Conservation (phyloP, 2,329 filamentous ascomycete genomes). For the Fusarium penzigii region DNA sequence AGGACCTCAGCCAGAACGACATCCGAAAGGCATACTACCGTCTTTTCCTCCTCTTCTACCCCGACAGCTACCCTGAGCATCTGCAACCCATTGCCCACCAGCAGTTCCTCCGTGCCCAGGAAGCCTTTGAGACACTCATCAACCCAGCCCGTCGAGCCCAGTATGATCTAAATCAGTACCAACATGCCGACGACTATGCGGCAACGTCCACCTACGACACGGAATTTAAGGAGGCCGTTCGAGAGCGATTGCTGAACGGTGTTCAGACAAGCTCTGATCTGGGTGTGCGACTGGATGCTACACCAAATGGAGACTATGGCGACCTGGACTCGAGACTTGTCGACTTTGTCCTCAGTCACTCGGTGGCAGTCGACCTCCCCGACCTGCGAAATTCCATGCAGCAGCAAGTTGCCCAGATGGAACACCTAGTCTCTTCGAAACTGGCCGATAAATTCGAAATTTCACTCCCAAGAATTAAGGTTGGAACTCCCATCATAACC, state of each 20-base stretch:
- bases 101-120: slow-evolving; percentile 44
- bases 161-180: slow-evolving; percentile 40
- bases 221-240: slow-evolving; percentile 23
- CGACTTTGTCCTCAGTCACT: slow-evolving; percentile 43
- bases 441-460: slow-evolving; percentile 11
- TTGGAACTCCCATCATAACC: slow-evolving; percentile 36
- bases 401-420: slow-evolving; percentile 24
- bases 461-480: slow-evolving; percentile 18
- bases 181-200: slow-evolving; percentile 21
- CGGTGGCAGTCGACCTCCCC: slow-evolving; percentile 38
- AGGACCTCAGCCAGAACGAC: slow-evolving; percentile 31
- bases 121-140: slow-evolving; percentile 50
- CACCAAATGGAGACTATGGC: slow-evolving; percentile 9
- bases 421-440: slow-evolving; percentile 20
- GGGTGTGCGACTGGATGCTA: slow-evolving; percentile 39
- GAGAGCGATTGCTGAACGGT: slow-evolving; percentile 21
- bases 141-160: slow-evolving; percentile 42
- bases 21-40: slow-evolving; percentile 48
- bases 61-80: slow-evolving; percentile 42
- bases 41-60: slow-evolving; percentile 46
- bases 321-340: slow-evolving; percentile 29
- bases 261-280: slow-evolving; percentile 38
- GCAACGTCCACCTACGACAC: slow-evolving; percentile 18
- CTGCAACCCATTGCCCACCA: slow-evolving; percentile 40
- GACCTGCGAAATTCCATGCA: slow-evolving; percentile 31